Evolutionary conservation across 2,329 filamentous ascomycete genomes (phyloP), one percentile per base, ranked within the genome.

Genomic region (Fusarium longipes): DNA sequence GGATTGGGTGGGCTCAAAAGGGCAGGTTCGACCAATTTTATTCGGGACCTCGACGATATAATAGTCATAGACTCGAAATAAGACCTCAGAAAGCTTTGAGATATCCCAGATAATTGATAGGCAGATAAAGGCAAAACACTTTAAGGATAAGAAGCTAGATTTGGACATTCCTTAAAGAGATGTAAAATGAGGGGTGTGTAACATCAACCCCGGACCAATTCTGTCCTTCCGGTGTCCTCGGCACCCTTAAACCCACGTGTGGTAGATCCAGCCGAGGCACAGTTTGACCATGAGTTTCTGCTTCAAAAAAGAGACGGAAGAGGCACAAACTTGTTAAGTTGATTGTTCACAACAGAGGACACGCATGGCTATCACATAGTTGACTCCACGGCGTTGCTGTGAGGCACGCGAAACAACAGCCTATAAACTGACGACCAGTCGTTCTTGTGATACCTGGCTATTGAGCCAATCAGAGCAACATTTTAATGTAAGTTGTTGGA

Each of bases 221-320:
- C 22, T 27, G 55, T 45, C 59, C 43, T 50, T 55, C 55, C 56
- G 50, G 40, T 29, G 42, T 38, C 39, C 58, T 61, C 59, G 52
- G 59, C 59, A 60, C 57, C 58, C 40, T 38, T 57, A 51, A 51
- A 30, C 62, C 58, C 58, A 68, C 65, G 43, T 68, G 48, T 68
- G 60, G 50, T 62, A 30, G 29, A 66, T 40, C 42, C 32, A 58
- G 43, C 65, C 65, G 65, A 68, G 65, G 65, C 65, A 68, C 59
- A 52, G 53, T 51, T 32, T 27, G 17, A 17, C 24, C 29, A 47
- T 30, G 30, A 50, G 29, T 29, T 51, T 43, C 11, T 57, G 12
- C 22, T 36, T 43, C 30, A 18, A 15, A 27, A 25, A 24, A 14
- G 14, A 33, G 20, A 36, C 12, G n/a, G 32, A 38, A 20, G 24